These are phyloP conservation scores for Populus pruinosa DNA, from an alignment of 345 rosid genomes.

Conservation along the genomic window DNA sequence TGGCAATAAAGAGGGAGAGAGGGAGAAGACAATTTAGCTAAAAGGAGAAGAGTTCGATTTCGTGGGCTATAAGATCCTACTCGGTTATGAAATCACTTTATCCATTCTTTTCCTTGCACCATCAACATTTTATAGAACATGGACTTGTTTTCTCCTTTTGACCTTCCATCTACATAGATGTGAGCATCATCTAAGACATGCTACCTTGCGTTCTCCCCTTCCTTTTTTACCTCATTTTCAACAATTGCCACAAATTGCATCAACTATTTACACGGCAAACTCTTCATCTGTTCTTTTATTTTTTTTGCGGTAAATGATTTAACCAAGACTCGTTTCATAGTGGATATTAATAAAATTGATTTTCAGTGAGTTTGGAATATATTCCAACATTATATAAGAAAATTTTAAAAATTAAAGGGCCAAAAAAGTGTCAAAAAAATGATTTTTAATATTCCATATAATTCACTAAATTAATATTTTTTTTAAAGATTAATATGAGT, in stretches of 20 bases:
- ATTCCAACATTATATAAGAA: too few relatives aligned
- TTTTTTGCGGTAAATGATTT: too few relatives aligned
- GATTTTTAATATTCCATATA: too few relatives aligned
- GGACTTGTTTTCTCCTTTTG: not conserved
- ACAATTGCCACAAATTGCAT: too few relatives aligned
- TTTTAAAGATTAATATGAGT: too few relatives aligned
- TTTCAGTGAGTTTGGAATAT: too few relatives aligned
- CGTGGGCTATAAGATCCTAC: not conserved
- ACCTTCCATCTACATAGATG: constrained; percentile 12
- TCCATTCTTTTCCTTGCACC: constrained; percentile 1
- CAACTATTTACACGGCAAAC: too few relatives aligned
- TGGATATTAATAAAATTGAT: not conserved
- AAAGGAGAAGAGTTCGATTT: not conserved
- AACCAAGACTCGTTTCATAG: not conserved
- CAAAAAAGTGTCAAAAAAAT: too few relatives aligned
- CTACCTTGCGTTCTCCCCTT: not conserved
- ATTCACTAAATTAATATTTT: too few relatives aligned
- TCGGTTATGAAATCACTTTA: not conserved
- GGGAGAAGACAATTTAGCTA: not conserved
- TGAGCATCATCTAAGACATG: not conserved
- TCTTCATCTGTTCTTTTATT: not conserved
- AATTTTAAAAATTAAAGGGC: too few relatives aligned
- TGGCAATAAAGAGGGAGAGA: not conserved
- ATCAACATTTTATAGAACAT: not conserved
- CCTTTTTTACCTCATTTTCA: not conserved